Base-by-base conservation (phyloP, 2,329 filamentous ascomycete genomes). In the Penicillium sp. region DNA sequence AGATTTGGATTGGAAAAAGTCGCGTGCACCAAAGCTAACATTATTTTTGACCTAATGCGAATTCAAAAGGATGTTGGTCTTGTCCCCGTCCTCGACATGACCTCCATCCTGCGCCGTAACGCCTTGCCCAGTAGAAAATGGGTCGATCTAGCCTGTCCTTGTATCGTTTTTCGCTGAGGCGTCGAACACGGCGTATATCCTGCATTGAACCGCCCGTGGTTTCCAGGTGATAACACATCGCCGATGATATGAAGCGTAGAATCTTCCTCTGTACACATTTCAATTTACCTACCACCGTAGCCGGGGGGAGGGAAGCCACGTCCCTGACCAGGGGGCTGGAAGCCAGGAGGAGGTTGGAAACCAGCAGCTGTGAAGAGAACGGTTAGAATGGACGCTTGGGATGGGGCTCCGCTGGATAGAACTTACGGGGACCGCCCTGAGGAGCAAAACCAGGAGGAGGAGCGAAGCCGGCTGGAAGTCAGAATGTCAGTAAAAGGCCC, bases 271-370 rank as follows among this genome's bases (percentile, higher is more conserved):
- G 48, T 53, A 58, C 29, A 53, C 18, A 18, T 52, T 51, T 56
- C 52, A 53, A 59, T 67, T 73, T 67, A 76, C 64, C 74, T 67
- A 54, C 75, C 74, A 57, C 74, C 75, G 64, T 80, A 80, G 32
- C 78, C 79, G 45, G 77, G 77, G 38, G 80, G 80, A 48, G 80
- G 79, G 63, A 75, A 81, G 49, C 79, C 79, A 60, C 79, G 75
- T 49, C 79, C 79, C 61, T 75, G 75, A 8, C 77, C 77, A 6
- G 86, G 85, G 54, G 88, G 86, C 75, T 91, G 88, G 77, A 93
- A 93, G 59, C 89, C 89, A 55, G 83, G 78, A 39, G 88, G 87
- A 46, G 86, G 83, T 56, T 83, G 83, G 62, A 79, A 79, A 57
- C 73, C 72, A 51, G 72, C 74, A 57, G 77, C 77, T 77, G 77